phyloP scores from a whole-genome alignment of 2,329 filamentous ascomycete species.

The Talaromyces albobiverticillius region DNA sequence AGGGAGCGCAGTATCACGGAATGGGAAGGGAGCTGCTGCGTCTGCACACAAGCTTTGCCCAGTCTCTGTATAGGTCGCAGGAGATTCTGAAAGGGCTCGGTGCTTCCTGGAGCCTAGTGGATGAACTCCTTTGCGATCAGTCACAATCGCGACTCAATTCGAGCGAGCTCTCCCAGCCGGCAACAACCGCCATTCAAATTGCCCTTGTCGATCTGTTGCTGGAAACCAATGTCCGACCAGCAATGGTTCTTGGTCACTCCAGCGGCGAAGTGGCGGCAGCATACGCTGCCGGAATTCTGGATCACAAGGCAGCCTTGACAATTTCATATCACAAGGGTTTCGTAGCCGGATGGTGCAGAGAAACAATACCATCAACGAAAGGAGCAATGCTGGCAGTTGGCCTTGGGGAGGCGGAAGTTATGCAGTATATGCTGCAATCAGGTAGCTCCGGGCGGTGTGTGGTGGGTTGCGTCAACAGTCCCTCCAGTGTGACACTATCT shows the following conservation, averaged over 20 bases:
- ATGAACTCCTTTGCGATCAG: conserved; percentile 17
- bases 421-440: conserved; percentile 16
- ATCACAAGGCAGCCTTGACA: conserved; percentile 20
- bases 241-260: conserved; percentile 46
- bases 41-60: not conserved
- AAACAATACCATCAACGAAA: too few relatives aligned
- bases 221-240: conserved; percentile 26
- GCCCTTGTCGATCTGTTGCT: conserved; percentile 18
- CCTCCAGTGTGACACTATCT: conserved; percentile 37
- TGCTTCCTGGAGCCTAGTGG: conserved; percentile 22
- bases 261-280: conserved; percentile 48
- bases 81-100: not conserved
- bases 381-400: conserved; percentile 34
- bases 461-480: conserved; percentile 35
- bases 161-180: conserved; percentile 17
- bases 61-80: conserved; percentile 7
- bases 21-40: conserved; percentile 30
- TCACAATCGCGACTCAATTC: conserved; percentile 15
- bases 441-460: conserved; percentile 14
- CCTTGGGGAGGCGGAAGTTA: conserved; percentile 24
- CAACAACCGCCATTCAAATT: conserved; percentile 22
- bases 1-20: conserved; percentile 34
- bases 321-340: conserved; percentile 15
- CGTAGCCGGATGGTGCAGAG: too few relatives aligned
- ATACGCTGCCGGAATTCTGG: conserved; percentile 40